Evolutionary conservation across 306 rosid genomes (phyloP).

Genomic region (Pachyrhizus erosus): DNA sequence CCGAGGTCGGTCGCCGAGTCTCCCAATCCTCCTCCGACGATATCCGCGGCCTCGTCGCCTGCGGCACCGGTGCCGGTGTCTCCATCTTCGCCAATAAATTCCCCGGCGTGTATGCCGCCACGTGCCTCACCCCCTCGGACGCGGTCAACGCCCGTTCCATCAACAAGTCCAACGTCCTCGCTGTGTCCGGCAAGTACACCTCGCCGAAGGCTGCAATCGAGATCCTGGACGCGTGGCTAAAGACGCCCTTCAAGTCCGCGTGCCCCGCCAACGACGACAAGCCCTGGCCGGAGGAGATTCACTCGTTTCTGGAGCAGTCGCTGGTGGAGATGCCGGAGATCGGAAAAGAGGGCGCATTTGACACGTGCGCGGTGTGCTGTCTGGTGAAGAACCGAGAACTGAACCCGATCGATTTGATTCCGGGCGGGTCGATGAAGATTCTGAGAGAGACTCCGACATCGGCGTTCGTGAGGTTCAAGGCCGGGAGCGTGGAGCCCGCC

Average conservation of each 20-base stretch:
- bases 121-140: slow-evolving; percentile 66
- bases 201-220: slow-evolving; percentile 62
- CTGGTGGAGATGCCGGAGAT: slow-evolving; percentile 72
- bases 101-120: slow-evolving; percentile 78
- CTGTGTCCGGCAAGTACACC: slow-evolving; percentile 81
- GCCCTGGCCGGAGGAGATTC: slow-evolving; percentile 74
- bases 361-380: slow-evolving; percentile 72
- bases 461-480: slow-evolving; percentile 77
- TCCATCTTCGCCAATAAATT: slow-evolving; percentile 90
- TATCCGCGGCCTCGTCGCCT: slow-evolving; percentile 75
- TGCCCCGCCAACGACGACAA: slow-evolving; percentile 72
- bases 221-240: slow-evolving; percentile 74
- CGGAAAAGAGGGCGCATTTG: slow-evolving; percentile 38
- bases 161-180: slow-evolving; percentile 90
- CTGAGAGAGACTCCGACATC: slow-evolving; percentile 82
- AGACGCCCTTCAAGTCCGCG: slow-evolving; percentile 72
- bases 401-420: slow-evolving; percentile 73
- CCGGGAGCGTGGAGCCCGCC: slow-evolving; percentile 91
- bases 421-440: slow-evolving; percentile 91
- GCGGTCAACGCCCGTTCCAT: slow-evolving; percentile 81
- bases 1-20: slow-evolving; percentile 86
- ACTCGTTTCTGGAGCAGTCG: slow-evolving; percentile 64
- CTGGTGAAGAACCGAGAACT: slow-evolving; percentile 66
- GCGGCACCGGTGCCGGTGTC: slow-evolving; percentile 94
- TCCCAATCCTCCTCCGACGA: slow-evolving; percentile 54